Base-by-base conservation (phyloP, 345 rosid genomes). In the Xanthoceras sorbifolium region DNA sequence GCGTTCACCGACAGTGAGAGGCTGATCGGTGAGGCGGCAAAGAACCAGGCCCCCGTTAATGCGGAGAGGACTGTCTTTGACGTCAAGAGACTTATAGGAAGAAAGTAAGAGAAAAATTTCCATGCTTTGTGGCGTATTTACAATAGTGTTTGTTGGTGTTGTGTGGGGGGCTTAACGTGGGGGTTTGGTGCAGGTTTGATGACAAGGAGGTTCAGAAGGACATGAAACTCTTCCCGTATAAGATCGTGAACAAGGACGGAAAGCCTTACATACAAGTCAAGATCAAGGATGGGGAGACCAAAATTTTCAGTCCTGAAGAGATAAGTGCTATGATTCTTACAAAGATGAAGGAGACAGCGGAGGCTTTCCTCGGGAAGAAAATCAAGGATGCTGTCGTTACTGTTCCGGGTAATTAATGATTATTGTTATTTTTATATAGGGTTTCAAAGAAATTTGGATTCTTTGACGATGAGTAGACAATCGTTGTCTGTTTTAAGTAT, bases 341-440 rank as follows among this genome's bases (percentile, higher is more conserved):
- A 2, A 81, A 77, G 78, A 81, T 74, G 84, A 77, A 81, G 73
- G 84, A 81, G 32, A 81, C 84, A 17, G 79, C 84, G 0, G 81
- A 81, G 32, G 81, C 84, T 15, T 81, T 73, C 76, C 75, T 81
- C 36, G 78, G 84, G 50, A 81, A 81, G 84, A 81, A 81, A 44
- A 77, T 81, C 75, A 81, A 81, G 75, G 81, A 82, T 32, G 84
- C 84, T 54, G 77, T 82, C 5, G 52, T 82, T 17, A 78, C 81
- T 6, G 84, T 82, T 64, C 84, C 84, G 9, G 84, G 84, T 81
- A 8, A 50, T 1, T 20, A 0, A 11, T 5, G 29, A 14, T 6
- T 38, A 11, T 1, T 23, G 32, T 28, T 25, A 10, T 15, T 25
- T 55, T 60, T 23, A 26, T 25, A 32, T 55, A 1, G 42, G 9